Evolutionary conservation across 805 yeast genomes (phyloP), one percentile per base, ranked within the genome.

Genomic region (Kodamaea leandrae): DNA sequence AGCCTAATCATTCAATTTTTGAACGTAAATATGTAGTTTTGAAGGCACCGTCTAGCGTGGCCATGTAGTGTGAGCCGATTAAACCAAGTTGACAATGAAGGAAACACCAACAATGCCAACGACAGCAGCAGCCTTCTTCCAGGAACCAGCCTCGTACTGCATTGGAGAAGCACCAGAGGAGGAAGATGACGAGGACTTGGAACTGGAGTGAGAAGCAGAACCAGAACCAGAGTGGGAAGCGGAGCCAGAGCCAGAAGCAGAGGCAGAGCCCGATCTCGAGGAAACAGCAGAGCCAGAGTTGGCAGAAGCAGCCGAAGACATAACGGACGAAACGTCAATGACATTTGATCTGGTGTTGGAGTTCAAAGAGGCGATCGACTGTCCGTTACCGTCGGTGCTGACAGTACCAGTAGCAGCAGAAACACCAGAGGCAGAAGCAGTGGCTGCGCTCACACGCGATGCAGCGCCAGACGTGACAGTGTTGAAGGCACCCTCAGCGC

Each of bases 111-210:
- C 58, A 39, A 66, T 34, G 37, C 63, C 66, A 34, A 64, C 66
- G 32, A 67, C 57, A 20, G 60, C 63, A 41, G 55, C 60, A 30
- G 67, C 58, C 53, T 54, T 64, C 55, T 67, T 66, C 72, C 69
- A 66, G 29, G 58, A 47, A 14, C 61, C 54, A 27, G 41, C 34
- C 7, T 57, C 61, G 29, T 50, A 25, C 30, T 14, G 4, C 3
- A 16, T 6, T 40, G 38, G 41, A 18, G 50, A 47, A 24, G 57
- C 52, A 23, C 52, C 40, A 9, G 48, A 32, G 9, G 52, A 37
- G 7, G 56, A 40, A 24, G 54, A 42, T n/a, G 53, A 39, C 7
- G 45, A 36, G 17, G 44, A 24, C 12, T 16, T 18, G 15, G 50
- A 27, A 18, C 42, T 20, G 15, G 54, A 38, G 26, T 36, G 41